These are phyloP conservation scores for Hibiscus syriacus DNA, from an alignment of 345 rosid genomes.

Conservation along the genomic window DNA sequence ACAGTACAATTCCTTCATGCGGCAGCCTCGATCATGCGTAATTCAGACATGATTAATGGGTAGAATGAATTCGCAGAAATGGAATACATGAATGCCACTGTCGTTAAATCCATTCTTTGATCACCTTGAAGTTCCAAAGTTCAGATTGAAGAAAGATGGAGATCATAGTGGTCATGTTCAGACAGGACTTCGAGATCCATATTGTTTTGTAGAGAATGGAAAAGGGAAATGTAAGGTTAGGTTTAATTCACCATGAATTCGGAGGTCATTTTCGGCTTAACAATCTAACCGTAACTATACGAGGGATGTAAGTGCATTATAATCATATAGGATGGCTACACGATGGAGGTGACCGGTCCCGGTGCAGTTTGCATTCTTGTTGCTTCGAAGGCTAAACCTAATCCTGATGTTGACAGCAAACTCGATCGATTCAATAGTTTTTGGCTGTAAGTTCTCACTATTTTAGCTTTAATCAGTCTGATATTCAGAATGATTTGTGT, in stretches of 20 bases:
- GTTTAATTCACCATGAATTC: neutral
- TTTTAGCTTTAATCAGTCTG: neutral
- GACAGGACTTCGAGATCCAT: slow-evolving; percentile 55
- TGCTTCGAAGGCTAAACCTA: slow-evolving; percentile 64
- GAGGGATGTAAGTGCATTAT: neutral
- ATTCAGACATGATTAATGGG: slow-evolving; percentile 21
- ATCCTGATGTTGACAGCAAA: slow-evolving; percentile 30
- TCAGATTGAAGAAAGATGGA: slow-evolving; percentile 46
- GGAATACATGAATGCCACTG: slow-evolving; percentile 81
- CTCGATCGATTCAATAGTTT: slow-evolving; percentile 64
- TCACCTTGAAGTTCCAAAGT: slow-evolving; percentile 48
- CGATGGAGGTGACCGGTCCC: slow-evolving; percentile 48
- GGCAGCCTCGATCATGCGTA: slow-evolving; percentile 75
- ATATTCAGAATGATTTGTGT: neutral
- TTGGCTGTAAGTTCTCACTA: slow-evolving; percentile 55
- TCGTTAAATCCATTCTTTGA: slow-evolving; percentile 77
- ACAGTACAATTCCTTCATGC: slow-evolving; percentile 78
- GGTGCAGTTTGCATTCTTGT: slow-evolving; percentile 71
- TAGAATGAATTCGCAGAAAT: slow-evolving; percentile 78
- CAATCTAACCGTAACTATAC: neutral
- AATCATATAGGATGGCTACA: slow-evolving; percentile 67
- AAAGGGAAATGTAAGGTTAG: slow-evolving; percentile 81
- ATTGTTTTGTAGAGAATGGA: slow-evolving; percentile 42
- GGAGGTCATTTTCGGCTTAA: neutral
- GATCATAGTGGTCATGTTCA: slow-evolving; percentile 93